phyloP scores from a whole-genome alignment of 179 eudicot genomes.

The Amaranthus tricolor region DNA sequence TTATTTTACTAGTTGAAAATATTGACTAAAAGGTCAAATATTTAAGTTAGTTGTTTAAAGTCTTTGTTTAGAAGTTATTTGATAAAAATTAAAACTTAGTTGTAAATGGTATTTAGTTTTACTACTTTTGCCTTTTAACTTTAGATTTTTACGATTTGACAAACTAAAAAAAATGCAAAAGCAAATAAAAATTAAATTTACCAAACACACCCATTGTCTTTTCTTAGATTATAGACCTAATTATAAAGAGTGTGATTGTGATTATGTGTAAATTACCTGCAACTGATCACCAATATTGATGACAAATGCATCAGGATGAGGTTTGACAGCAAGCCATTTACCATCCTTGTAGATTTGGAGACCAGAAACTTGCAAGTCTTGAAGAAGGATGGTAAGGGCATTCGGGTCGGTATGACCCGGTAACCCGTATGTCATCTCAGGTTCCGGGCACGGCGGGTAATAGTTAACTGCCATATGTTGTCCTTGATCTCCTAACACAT shows the following conservation, averaged over 20 bases:
- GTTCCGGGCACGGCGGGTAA: slow-evolving; percentile 87
- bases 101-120: no score
- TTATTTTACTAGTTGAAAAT: no score
- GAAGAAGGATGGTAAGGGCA: slow-evolving; percentile 89
- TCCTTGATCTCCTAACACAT: slow-evolving; percentile 73
- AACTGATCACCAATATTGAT: slow-evolving; percentile 88
- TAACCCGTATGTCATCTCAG: slow-evolving; percentile 81
- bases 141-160: no score
- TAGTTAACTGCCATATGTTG: slow-evolving; percentile 94
- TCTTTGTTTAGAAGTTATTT: no score
- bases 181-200: not conserved
- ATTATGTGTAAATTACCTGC: slow-evolving; percentile 44
- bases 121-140: no score
- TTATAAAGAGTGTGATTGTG: not conserved
- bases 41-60: no score
- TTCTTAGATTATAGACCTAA: no score
- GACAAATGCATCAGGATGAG: slow-evolving; percentile 81
- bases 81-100: no score
- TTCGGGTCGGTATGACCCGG: slow-evolving; percentile 94
- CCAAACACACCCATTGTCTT: not conserved
- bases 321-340: slow-evolving; percentile 74
- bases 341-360: slow-evolving; percentile 80
- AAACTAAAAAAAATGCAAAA: not conserved
- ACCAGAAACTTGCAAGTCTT: slow-evolving; percentile 65
- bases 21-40: no score